Base-by-base conservation (phyloP, 202 grass and related monocot genomes). In the Setaria italica region DNA sequence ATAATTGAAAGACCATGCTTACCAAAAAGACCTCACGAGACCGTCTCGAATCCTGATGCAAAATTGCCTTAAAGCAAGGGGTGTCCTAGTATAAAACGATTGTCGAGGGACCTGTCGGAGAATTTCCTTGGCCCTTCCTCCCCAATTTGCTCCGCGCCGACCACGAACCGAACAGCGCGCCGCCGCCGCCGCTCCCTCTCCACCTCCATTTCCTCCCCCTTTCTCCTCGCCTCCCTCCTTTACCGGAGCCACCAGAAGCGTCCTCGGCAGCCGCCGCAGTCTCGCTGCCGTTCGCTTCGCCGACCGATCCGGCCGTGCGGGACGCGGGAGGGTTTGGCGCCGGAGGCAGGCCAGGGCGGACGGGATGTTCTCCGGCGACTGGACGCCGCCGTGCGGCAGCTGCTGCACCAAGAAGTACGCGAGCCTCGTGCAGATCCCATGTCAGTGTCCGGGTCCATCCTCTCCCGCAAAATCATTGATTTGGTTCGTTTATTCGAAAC, bases 401-500 rank as follows among this genome's bases (percentile, higher is more conserved):
- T 88, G 86, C 85, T 98, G 95, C 91, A 98, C 95, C 84, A 98
- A 98, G 93, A 98, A 95, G 84, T 95, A 92, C 88, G 89, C 91
- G n/a, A 82, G 55, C 67, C 93, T 98, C 77, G 67, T 95, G 48
- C 93, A 95, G 76, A 98, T 98, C 58, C 95, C 95, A 84, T 98
- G 95, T 97, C 58, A 55, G 92, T 86, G 30, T 11, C 49, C 14
- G 54, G 7, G 37, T 63, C 67, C 53, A 1, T 74, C 39, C 54
- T 48, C 42, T 68, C 0, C 12, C 39, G 17, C 25, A 0, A 69
- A 58, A 9, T 11, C 33, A 63, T 33, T 35, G 15, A 55, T 80
- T 83, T 82, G 63, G 21, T 82, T 75, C 6, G 9, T 29, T 80
- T n/a, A 58, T 57, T 53, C 29, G 9, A 70, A 14, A 21, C 71